phyloP scores from a whole-genome alignment of 768 basidiomycete species.

The Kockovaella imperatae region DNA sequence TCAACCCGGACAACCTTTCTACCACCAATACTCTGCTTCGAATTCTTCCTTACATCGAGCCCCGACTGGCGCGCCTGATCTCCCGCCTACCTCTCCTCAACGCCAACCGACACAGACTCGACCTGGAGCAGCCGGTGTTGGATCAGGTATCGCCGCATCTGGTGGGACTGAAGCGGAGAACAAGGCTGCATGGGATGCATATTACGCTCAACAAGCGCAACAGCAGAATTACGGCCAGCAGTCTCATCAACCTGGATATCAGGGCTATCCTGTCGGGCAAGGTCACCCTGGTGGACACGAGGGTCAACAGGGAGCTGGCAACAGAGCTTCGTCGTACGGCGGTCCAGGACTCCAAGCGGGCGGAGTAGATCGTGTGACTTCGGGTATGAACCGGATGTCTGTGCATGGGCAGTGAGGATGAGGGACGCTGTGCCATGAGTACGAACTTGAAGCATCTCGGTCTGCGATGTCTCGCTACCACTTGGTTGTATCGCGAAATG shows the following conservation, averaged over 20 bases:
- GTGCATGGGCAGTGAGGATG: slow-evolving; percentile 18
- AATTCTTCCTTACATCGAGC: slow-evolving; percentile 40
- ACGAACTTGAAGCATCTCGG: too few species aligned
- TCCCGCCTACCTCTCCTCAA: slow-evolving; percentile 27
- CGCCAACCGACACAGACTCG: slow-evolving; percentile 39
- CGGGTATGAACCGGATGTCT: slow-evolving; percentile 25
- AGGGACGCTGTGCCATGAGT: background rate
- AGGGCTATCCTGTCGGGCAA: slow-evolving; percentile 7
- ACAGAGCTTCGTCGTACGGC: too few species aligned
- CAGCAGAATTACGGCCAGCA: slow-evolving; percentile 32
- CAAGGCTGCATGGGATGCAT: slow-evolving; percentile 40
- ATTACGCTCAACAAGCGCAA: slow-evolving; percentile 42
- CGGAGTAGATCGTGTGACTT: slow-evolving; percentile 19
- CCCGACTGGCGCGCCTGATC: slow-evolving; percentile 27
- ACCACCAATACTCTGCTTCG: slow-evolving; percentile 20
- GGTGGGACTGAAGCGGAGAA: slow-evolving; percentile 42
- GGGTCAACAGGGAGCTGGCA: background rate
- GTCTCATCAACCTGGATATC: slow-evolving; percentile 15
- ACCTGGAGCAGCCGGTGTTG: slow-evolving; percentile 44
- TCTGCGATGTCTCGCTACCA: too few species aligned
- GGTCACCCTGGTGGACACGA: slow-evolving; percentile 2
- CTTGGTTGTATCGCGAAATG: too few species aligned
- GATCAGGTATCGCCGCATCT: slow-evolving; percentile 44
- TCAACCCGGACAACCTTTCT: slow-evolving; percentile 16
- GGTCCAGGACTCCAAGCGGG: background rate